Evolutionary conservation across 208 protist genomes (phyloP).

Genomic region (Zelonia costaricensis): DNA sequence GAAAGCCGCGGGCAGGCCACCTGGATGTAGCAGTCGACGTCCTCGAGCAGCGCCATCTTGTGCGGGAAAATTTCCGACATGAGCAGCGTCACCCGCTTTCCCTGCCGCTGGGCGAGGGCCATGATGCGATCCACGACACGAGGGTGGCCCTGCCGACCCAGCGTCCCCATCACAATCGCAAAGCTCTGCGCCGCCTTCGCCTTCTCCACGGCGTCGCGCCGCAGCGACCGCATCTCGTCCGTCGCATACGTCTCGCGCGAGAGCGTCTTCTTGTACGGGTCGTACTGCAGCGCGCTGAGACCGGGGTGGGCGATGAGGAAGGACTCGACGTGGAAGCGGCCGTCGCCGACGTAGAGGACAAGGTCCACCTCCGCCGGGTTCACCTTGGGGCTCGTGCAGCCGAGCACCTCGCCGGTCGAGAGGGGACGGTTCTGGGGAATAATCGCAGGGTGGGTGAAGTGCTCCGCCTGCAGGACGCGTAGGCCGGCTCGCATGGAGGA

Average conservation of each 20-base stretch:
- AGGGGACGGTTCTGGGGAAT: conserved; percentile 97
- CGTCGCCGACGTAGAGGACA: conserved; percentile 97
- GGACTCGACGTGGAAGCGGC: conserved; percentile 98
- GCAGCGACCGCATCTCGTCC: conserved; percentile 89
- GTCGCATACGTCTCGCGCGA: conserved; percentile 95
- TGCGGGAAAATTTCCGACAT: conserved; percentile 98
- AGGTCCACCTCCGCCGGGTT: conserved; percentile 60
- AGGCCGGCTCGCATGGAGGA: conserved; percentile 92
- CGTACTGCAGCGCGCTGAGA: conserved; percentile 93
- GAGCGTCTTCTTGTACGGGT: conserved; percentile 97
- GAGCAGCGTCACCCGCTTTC: conserved; percentile 86
- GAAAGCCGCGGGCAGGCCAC: conserved; percentile 98
- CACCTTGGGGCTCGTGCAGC: conserved; percentile 97
- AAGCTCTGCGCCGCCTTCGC: conserved; percentile 85
- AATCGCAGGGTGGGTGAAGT: conserved; percentile 82
- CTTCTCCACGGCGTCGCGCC: conserved; percentile 77
- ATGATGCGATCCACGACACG: conserved; percentile 93
- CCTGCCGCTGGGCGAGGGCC: conserved; percentile 57
- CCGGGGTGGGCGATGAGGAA: conserved; percentile 98
- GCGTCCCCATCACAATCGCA: conserved; percentile 97
- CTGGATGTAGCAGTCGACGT: conserved; percentile 96
- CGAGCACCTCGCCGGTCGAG: conserved; percentile 97
- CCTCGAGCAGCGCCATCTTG: conserved; percentile 92
- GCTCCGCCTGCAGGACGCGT: conserved; percentile 59
- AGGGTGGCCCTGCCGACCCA: conserved; percentile 97